Conservation (phyloP, 1,284 basidiomycete genomes). For the Puccinia brachypodii region DNA sequence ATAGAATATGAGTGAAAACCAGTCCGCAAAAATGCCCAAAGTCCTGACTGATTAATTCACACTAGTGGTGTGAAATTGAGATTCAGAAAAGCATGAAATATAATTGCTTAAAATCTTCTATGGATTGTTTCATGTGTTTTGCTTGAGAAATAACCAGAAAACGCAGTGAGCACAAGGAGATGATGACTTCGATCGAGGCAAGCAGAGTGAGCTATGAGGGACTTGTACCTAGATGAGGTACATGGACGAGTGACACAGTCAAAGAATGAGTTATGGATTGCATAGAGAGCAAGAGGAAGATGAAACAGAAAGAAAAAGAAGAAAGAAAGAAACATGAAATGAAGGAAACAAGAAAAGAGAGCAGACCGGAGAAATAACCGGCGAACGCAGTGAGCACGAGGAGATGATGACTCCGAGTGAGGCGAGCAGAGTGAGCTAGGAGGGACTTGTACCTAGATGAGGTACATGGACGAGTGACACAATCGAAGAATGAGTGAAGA, state of each 20-base stretch:
- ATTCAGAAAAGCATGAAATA: too few relatives aligned
- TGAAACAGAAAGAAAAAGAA: neutral
- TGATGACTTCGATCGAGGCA: neutral
- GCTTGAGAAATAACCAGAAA: neutral
- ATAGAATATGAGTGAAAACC: too few relatives aligned
- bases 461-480: neutral
- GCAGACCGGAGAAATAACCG: neutral
- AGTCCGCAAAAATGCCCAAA: too few relatives aligned
- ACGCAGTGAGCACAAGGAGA: neutral
- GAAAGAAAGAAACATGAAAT: neutral
- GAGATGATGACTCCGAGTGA: neutral
- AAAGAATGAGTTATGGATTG: neutral
- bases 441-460: too few relatives aligned
- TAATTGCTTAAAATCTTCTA: too few relatives aligned
- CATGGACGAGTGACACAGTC: neutral
- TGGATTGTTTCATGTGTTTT: too few relatives aligned
- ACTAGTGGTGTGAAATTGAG: too few relatives aligned
- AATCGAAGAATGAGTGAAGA: neutral
- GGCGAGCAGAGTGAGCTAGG: neutral
- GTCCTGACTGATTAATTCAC: too few relatives aligned
- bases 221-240: too few relatives aligned
- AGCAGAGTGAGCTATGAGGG: neutral
- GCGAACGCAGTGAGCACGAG: neutral
- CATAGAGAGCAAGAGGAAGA: neutral
- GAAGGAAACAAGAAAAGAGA: neutral